Evolutionary conservation across 2,329 filamentous ascomycete species (phyloP), one percentile per base, ranked within the genome.

Genomic region (Hypoxylon sp.): DNA sequence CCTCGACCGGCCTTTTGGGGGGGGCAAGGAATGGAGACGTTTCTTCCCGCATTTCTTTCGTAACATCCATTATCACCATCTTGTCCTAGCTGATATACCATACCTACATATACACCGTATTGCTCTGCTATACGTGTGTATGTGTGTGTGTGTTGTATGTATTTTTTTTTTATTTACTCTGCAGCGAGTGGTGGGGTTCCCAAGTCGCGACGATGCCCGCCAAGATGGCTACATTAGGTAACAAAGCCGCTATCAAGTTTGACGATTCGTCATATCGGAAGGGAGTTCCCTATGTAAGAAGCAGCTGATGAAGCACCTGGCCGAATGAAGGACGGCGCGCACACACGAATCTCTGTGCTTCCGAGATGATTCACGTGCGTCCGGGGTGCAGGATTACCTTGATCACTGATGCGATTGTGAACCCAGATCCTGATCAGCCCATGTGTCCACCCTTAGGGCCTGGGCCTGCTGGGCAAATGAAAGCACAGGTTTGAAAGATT

Each of bases 351-450:
- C 61, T 65, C 61, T 65, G 65, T 62, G 46, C 57, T 55, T 51
- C 68, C 62, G 19, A 61, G 56, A 64, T 59, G 47, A 62, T 62
- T 61, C 62, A 61, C 63, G 65, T 70, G 65, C 68, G 62, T 70
- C 68, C 62, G 68, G 68, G 68, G 68, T 70, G 65, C 68, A 70
- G 68, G 58, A 68, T 55, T 51, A 52, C 39, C 47, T 61, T 58
- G 52, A 58, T 62, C 39, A 47, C 48, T 57, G 55, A 60, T 37
- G 52, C 56, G 63, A 64, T 67, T 63, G 48, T 67, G 67, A 70
- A 64, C 60, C 60, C 60, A 70, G 65, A 63, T 66, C 59, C 68
- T 66, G 65, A 68, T 66, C 68, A 71, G 68, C 55, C 62, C 68
- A 58, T 71, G 55, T 59, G 60, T 64, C 57, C 42, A 54, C 53